These are phyloP conservation scores for Sphagnum contortum DNA, from an alignment of 225 moss, liverwort and hornwort genomes.

Conservation along the genomic window DNA sequence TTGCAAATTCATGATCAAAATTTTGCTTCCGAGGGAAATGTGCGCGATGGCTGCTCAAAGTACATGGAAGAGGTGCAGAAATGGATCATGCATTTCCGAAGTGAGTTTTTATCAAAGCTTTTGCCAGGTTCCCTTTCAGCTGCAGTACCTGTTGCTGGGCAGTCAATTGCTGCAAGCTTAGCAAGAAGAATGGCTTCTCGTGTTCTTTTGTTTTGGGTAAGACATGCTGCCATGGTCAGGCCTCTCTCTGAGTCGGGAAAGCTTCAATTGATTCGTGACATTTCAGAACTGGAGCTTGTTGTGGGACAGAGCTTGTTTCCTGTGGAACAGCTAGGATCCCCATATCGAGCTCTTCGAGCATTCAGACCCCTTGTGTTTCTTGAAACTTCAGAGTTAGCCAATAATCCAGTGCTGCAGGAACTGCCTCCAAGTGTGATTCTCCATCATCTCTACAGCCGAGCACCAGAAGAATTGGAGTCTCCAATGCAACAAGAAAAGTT, in stretches of 20 bases:
- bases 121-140: constrained; percentile 65
- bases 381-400: constrained; percentile 65
- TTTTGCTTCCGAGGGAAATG: constrained; percentile 60
- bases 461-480: constrained; percentile 81
- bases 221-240: constrained; percentile 85
- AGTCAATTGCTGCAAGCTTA: constrained; percentile 79
- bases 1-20: constrained; percentile 89
- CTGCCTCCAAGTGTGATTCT: constrained; percentile 78
- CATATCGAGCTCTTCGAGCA: constrained; percentile 91
- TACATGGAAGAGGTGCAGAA: constrained; percentile 90
- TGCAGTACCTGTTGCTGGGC: constrained; percentile 52
- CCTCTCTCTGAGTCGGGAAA: constrained; percentile 88
- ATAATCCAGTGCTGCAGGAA: constrained; percentile 66
- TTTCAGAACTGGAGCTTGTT: constrained; percentile 92
- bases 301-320: constrained; percentile 97
- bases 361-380: constrained; percentile 85
- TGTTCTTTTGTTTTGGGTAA: constrained; percentile 72
- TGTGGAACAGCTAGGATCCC: constrained; percentile 85
- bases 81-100: constrained; percentile 68
- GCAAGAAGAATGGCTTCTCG: constrained; percentile 90
- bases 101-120: constrained; percentile 83
- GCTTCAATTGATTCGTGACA: constrained; percentile 80
- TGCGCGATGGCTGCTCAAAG: constrained; percentile 72
- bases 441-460: constrained; percentile 89
- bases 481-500: constrained; percentile 72